Conservation (phyloP, 192 early-diverging fungal genomes). For the Chytriomyces sp. region DNA sequence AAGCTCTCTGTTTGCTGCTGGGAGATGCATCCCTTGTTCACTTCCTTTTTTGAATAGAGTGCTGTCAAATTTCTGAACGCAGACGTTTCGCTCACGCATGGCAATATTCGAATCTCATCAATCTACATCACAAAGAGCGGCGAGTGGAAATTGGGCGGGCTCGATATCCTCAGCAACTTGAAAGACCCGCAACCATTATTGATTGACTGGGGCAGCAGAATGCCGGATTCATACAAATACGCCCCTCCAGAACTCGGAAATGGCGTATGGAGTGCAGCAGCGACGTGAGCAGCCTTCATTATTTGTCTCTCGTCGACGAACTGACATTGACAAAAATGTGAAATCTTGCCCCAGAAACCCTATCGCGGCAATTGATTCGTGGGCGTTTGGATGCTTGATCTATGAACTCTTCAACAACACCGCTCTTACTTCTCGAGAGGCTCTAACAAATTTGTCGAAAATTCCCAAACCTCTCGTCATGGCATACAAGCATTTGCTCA, state of each 20-base stretch:
- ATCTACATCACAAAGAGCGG: constrained; percentile 90
- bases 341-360: constrained; percentile 33
- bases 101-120: constrained; percentile 75
- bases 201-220: constrained; percentile 61
- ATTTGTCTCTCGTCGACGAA: neutral
- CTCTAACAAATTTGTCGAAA: constrained; percentile 48
- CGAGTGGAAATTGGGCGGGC: constrained; percentile 93
- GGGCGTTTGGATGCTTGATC: constrained; percentile 82
- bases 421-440: constrained; percentile 36
- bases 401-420: constrained; percentile 79
- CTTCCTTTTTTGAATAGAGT: constrained; percentile 52
- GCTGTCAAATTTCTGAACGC: constrained; percentile 86
- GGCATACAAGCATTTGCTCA: constrained; percentile 67
- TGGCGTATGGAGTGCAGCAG: constrained; percentile 56
- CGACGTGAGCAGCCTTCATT: constrained; percentile 56
- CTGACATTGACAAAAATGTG: constrained; percentile 3
- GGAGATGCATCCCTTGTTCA: neutral
- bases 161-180: constrained; percentile 76
- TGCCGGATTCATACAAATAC: constrained; percentile 72
- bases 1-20: constrained; percentile 32
- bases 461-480: constrained; percentile 68
- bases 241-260: constrained; percentile 74
- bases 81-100: constrained; percentile 88
- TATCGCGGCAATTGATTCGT: constrained; percentile 73
- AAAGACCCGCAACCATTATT: constrained; percentile 74